Evolutionary conservation across 495 filamentous ascomycete species (phyloP).

Genomic region (Hyaloscypha hepaticicola): DNA sequence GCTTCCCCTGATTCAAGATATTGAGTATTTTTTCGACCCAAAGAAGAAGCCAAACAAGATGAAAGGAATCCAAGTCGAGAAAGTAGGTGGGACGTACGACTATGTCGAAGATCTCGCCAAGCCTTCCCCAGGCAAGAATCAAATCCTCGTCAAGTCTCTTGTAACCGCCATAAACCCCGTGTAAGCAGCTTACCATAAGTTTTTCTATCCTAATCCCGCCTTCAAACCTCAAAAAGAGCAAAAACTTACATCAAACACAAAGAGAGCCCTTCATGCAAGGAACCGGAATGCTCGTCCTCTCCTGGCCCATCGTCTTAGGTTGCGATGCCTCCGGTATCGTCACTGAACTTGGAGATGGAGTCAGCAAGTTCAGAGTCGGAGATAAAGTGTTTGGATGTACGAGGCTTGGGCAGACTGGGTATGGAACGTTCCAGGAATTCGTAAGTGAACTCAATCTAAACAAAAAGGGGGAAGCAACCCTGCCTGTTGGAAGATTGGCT

Average conservation of each 20-base stretch:
- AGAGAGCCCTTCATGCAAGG: slow-evolving; percentile 24
- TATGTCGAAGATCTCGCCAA: slow-evolving; percentile 30
- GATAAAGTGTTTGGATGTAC: slow-evolving; percentile 44
- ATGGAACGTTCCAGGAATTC: slow-evolving; percentile 46
- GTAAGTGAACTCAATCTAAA: no score
- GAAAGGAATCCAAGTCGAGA: slow-evolving; percentile 35
- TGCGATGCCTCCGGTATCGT: slow-evolving; percentile 36
- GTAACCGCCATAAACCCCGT: slow-evolving; percentile 37
- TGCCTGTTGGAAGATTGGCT: not conserved
- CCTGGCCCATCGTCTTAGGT: slow-evolving; percentile 36
- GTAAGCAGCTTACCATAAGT: no score
- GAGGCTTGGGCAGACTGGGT: slow-evolving; percentile 38
- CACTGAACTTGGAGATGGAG: slow-evolving; percentile 29
- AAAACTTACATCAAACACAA: not conserved
- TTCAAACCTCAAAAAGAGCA: not conserved
- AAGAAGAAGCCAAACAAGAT: slow-evolving; percentile 20
- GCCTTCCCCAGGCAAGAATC: slow-evolving; percentile 30
- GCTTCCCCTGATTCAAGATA: not conserved
- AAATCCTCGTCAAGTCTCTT: slow-evolving; percentile 37
- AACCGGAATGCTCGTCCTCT: slow-evolving; percentile 26
- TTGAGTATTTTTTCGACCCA: not conserved
- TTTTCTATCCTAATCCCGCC: no score
- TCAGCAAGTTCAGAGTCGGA: slow-evolving; percentile 35
- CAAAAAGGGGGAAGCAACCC: not conserved
- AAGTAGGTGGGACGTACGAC: slow-evolving; percentile 20